Base-by-base conservation (phyloP, 2,329 filamentous ascomycete species). In the Clonostachys rhizophaga region DNA sequence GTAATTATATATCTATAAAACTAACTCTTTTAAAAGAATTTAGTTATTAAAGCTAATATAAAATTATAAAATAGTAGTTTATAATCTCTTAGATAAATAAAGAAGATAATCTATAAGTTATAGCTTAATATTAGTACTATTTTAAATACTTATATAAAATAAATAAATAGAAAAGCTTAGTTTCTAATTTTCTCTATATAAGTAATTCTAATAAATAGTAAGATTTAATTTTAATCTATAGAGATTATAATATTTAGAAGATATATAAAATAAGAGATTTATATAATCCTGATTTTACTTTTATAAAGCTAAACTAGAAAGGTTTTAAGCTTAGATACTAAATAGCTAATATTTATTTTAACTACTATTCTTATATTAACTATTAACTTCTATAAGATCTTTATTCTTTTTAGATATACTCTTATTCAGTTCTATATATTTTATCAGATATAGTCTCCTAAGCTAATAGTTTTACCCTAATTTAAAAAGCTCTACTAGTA, bases 1-100 rank as follows among this genome's bases (percentile, higher is more conserved):
- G 11, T n/a, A 36, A n/a, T 36, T n/a, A 36, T 36, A 36, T n/a
- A 36, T 36, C 11, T 36, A n/a, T 36, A 36, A n/a, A n/a, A 11
- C 11, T 11, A n/a, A 36, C 11, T n/a, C n/a, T n/a, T n/a, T n/a
- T n/a, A 11, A 16, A 16, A 16, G 16, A 16, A 16, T 16, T 16
- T 16, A 16, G 16, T 16, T 16, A 16, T 11, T 36, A 11, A 11
- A 36, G 35, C 35, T n/a, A 36, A 36, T n/a, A 11, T n/a, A 36
- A 5, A 55, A 68, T 45, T 12, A 16, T 17, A 70, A 66, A 59
- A 35, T 70, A 61, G 63, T 66, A 70, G 55, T 50, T 68, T 16
- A 58, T 60, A 17, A 70, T 65, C 1, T 60, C 58, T 1, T 71
- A 67, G 66, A 59, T 47, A 12, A 52, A 61, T 9, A 58, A 55